Evolutionary conservation across 106 monocot genomes (phyloP), one percentile per base, ranked within the genome.

Genomic region (Posidonia australis): DNA sequence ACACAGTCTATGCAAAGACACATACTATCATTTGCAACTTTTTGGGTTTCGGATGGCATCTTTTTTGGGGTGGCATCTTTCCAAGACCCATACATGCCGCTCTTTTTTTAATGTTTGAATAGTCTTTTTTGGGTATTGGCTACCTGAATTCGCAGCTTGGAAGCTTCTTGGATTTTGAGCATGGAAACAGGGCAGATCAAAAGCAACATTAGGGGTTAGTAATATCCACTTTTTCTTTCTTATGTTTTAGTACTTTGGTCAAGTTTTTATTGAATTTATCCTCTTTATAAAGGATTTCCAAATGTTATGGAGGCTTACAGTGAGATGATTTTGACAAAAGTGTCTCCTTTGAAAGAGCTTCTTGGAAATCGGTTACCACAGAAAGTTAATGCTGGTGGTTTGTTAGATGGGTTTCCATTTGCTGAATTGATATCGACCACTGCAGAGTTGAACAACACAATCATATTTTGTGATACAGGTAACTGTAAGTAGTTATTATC

Each of bases 391-490:
- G 45, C 44, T 46, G 16, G 14, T 17, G 18, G 69, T 53, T 63
- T 75, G 60, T 22, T 59, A 22, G 73, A 74, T 31, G 71, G 60
- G 31, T 31, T 77, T 57, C 77, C 73, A 47, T 80, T 63, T 73
- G 61, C 76, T 77, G 67, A 62, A 73, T 63, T 82, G 55, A 23
- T 80, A 59, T 94, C 94, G 49, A 79, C 94, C n/a, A 31, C 83
- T 76, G 81, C 67, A 32, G 82, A 58, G 9, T 63, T 86, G 45
- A 62, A 72, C 14, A 65, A 80, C 24, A 13, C 66, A 42, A 69
- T 69, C 18, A 57, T 89, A 27, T 77, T 84, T 30, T 79, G 80
- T 70, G 89, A 90, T 75, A 12, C 86, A 67, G 89, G 94, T 94
- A 70, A 11, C 4, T n/a, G 60, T 41, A 42, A 41, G 20, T 60